These are phyloP conservation scores for Alternaria longipes DNA, from an alignment of 2,329 filamentous ascomycete genomes.

Conservation along the genomic window DNA sequence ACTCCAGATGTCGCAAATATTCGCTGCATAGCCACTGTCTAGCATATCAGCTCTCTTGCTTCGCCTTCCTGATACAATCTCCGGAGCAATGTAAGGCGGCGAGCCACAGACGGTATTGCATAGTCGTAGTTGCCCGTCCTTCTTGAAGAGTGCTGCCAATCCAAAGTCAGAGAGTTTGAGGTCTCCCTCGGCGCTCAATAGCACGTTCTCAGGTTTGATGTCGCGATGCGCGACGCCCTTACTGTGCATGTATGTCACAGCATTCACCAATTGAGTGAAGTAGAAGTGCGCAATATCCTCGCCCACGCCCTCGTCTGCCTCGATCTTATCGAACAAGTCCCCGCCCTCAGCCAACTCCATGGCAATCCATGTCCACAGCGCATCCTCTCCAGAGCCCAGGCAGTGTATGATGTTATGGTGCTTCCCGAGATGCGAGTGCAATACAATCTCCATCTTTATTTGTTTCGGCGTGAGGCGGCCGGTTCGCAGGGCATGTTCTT, in stretches of 20 bases:
- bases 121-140: constrained; percentile 81
- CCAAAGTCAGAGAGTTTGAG: constrained; percentile 97
- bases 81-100: constrained; percentile 95
- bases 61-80: constrained; percentile 71
- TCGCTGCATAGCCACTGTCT: constrained; percentile 73
- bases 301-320: constrained; percentile 93
- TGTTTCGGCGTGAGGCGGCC: constrained; percentile 90
- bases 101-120: constrained; percentile 93
- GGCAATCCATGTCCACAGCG: constrained; percentile 93
- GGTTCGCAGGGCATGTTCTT: constrained; percentile 88
- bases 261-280: constrained; percentile 89
- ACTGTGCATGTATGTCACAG: constrained; percentile 93
- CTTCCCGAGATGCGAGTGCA: constrained; percentile 87
- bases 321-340: constrained; percentile 98
- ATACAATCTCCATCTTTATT: constrained; percentile 87
- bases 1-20: constrained; percentile 93
- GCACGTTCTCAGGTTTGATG: constrained; percentile 85
- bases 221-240: constrained; percentile 91
- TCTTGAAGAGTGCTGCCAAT: constrained; percentile 90
- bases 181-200: constrained; percentile 83
- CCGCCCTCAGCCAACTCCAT: constrained; percentile 97
- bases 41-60: constrained; percentile 60
- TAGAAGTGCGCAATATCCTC: constrained; percentile 97
- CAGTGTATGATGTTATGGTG: constrained; percentile 95
- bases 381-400: constrained; percentile 86